Conservation (phyloP, 768 basidiomycete species). For the Mycena indigotica region DNA sequence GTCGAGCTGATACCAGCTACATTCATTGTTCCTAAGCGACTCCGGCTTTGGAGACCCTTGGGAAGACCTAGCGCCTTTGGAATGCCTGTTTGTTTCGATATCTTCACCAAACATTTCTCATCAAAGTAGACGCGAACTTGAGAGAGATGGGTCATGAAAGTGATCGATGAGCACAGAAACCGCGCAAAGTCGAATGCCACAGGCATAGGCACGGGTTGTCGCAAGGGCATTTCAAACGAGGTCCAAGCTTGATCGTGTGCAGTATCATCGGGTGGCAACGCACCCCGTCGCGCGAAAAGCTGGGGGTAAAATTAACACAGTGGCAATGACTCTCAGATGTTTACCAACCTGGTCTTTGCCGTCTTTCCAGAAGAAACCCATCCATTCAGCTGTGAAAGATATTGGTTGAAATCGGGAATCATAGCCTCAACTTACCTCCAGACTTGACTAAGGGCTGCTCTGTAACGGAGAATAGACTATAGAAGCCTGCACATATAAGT, state of each 20-base stretch:
- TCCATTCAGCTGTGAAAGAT: constrained; percentile 68
- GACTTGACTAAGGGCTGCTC: constrained; percentile 84
- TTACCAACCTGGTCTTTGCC: constrained; percentile 77
- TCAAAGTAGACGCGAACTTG: constrained; percentile 84
- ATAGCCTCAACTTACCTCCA: constrained; percentile 51
- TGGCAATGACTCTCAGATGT: background rate
- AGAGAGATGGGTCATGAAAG: constrained; percentile 83
- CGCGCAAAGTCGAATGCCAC: constrained; percentile 84
- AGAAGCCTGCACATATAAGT: constrained; percentile 49
- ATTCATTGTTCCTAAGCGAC: constrained; percentile 66
- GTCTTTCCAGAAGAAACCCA: constrained; percentile 97
- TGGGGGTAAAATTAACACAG: constrained; percentile 33
- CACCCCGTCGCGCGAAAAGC: constrained; percentile 83
- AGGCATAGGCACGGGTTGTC: constrained; percentile 80
- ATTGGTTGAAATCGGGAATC: constrained; percentile 20
- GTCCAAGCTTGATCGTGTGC: constrained; percentile 65
- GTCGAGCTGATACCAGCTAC: constrained; percentile 64
- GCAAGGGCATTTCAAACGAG: constrained; percentile 83
- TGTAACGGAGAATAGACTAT: constrained; percentile 80
- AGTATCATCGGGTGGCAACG: constrained; percentile 40
- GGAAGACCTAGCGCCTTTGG: constrained; percentile 56
- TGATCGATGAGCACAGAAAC: constrained; percentile 88
- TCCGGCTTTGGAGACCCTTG: constrained; percentile 56
- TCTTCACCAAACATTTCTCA: constrained; percentile 64
- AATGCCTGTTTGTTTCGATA: constrained; percentile 63